Base-by-base conservation (phyloP, 2,329 filamentous ascomycete genomes). In the Trichophyton rubrum region DNA sequence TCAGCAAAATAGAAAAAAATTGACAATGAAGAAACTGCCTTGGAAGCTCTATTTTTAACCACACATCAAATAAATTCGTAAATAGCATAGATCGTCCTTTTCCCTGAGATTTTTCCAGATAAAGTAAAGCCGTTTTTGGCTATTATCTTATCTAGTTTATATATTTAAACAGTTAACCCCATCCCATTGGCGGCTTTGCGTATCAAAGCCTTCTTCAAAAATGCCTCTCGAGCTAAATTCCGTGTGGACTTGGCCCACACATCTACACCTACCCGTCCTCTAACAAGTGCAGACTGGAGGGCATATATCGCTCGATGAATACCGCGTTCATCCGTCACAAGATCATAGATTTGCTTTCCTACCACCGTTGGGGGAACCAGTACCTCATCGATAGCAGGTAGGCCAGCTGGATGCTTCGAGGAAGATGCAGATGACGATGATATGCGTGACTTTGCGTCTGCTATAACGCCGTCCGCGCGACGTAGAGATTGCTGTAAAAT, bases 361-460 rank as follows among this genome's bases (percentile, higher is more conserved):
- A 96, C 93, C 1, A 96, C 87, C 0, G 90, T 96, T 0, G 92
- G 90, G 2, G 91, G 90, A n/a, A 96, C 89, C 2, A 99, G 79
- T 38, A 97, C 81, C 62, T 95, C 90, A 71, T 99, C 93, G 56
- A 97, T 87, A 56, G 86, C 83, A 0, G 91, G 90, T 0, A 85
- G 81, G 9, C 75, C 75, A 45, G 38, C 59, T 11, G 65, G 40
- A 62, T 56, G 27, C 27, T 38, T 17, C 3, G 67, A 59, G 35
- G 59, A 30, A 4, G 65, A 63, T 17, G 58, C 33, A 7, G 40
- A 24, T 6, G 66, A 62, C 13, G 70, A 70, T 33, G 62, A 47
- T 30, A 70, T 66, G 56, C 88, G 84, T 15, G 79, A 79, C 61
- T 84, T 81, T n/a, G 88, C 88, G 58, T 84, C 82, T 47, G 84